Percentiles rank a stretch among this genome's conserved stretches.
phyloP scores from a whole-genome alignment of 257 asterid genomes.

The Rhazya stricta region DNA sequence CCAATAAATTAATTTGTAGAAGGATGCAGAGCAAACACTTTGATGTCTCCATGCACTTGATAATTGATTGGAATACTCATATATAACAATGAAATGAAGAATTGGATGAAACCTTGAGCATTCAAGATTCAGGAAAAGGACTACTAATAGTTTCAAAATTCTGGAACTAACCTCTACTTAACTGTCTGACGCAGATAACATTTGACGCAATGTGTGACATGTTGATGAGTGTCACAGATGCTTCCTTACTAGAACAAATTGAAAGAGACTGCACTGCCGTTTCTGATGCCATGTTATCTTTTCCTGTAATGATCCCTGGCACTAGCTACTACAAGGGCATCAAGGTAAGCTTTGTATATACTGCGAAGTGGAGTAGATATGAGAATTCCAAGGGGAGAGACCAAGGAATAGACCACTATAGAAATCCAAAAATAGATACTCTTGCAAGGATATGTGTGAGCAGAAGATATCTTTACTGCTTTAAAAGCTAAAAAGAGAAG shows the following conservation, averaged over 20 bases:
- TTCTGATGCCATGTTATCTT: slow-evolving; percentile 40
- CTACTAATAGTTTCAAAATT: background rate
- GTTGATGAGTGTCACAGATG: slow-evolving; percentile 44
- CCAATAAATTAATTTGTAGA: background rate
- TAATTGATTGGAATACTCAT: background rate
- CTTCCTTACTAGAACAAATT: slow-evolving; percentile 23
- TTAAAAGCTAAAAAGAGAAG: background rate
- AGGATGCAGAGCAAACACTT: background rate
- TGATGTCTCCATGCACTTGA: background rate
- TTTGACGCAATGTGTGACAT: slow-evolving; percentile 53
- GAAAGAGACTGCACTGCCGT: slow-evolving; percentile 32
- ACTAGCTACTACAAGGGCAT: slow-evolving; percentile 42
- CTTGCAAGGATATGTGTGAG: background rate
- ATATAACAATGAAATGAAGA: background rate
- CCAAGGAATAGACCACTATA: background rate
- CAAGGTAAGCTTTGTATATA: slow-evolving; percentile 23
- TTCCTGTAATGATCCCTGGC: slow-evolving; percentile 53
- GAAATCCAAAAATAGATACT: background rate
- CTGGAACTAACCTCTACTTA: slow-evolving; percentile 6
- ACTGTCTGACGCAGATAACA: slow-evolving; percentile 34
- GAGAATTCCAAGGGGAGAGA: background rate
- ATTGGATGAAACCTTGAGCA: background rate
- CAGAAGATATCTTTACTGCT: background rate
- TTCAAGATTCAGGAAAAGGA: background rate
- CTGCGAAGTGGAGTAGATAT: background rate